phyloP scores from a whole-genome alignment of 805 yeast genomes.

The Candida insectalens region DNA sequence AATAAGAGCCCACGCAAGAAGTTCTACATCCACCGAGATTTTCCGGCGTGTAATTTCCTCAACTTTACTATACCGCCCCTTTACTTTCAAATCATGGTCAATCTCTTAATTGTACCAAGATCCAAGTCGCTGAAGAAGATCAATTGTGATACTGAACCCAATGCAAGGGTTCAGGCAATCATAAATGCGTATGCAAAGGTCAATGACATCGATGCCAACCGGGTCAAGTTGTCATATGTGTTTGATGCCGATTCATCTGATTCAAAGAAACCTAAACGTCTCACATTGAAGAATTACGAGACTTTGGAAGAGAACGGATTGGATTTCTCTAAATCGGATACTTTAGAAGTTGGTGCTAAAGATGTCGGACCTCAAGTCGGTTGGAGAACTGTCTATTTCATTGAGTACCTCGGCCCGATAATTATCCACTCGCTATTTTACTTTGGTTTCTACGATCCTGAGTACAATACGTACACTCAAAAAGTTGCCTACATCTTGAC shows the following conservation, averaged over 20 bases:
- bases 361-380: slow-evolving; percentile 90
- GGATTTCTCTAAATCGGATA: slow-evolving; percentile 20
- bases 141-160: slow-evolving; percentile 29
- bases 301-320: slow-evolving; percentile 37
- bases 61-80: too few relatives aligned
- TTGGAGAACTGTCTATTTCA: slow-evolving; percentile 82
- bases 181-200: slow-evolving; percentile 32
- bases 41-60: too few relatives aligned
- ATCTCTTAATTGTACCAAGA: slow-evolving; percentile 46
- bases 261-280: slow-evolving; percentile 26
- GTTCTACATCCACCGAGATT: too few relatives aligned
- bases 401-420: slow-evolving; percentile 89
- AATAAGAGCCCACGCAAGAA: too few relatives aligned
- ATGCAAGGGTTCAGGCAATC: slow-evolving; percentile 25
- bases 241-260: slow-evolving; percentile 15
- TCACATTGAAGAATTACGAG: slow-evolving; percentile 35
- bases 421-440: slow-evolving; percentile 67
- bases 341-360: slow-evolving; percentile 51
- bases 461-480: slow-evolving; percentile 42
- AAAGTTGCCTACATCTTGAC: slow-evolving; percentile 43
- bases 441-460: slow-evolving; percentile 28
- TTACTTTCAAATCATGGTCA: too few relatives aligned
- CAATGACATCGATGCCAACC: slow-evolving; percentile 30
- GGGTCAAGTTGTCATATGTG: slow-evolving; percentile 45
- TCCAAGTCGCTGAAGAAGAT: slow-evolving; percentile 47